Conservation (phyloP, 768 basidiomycete genomes). For the Rhizopogon rudus region DNA sequence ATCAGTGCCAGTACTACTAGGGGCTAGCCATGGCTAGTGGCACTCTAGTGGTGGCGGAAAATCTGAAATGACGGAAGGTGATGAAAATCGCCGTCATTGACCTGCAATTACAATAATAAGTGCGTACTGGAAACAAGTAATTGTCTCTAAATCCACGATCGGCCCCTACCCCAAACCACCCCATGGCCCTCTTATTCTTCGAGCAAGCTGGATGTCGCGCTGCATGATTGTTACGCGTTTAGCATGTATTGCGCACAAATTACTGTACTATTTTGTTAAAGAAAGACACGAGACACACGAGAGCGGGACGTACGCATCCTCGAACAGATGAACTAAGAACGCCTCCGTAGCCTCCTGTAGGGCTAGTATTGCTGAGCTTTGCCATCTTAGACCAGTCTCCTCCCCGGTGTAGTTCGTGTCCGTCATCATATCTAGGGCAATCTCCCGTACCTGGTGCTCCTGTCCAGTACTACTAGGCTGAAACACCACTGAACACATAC, state of each 20-base stretch:
- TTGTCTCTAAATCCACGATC: not conserved
- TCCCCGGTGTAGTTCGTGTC: constrained; percentile 52
- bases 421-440: constrained; percentile 86
- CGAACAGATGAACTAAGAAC: constrained; percentile 92
- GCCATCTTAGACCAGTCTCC: constrained; percentile 77
- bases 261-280: constrained; percentile 41
- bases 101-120: not conserved
- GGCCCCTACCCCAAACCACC: constrained; percentile 54
- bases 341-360: constrained; percentile 97
- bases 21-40: too few relatives aligned
- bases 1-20: too few relatives aligned
- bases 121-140: not conserved
- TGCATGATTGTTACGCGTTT: constrained; percentile 99
- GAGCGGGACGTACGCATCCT: constrained; percentile 82
- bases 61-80: too few relatives aligned
- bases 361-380: constrained; percentile 89
- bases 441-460: constrained; percentile 81
- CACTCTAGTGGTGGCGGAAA: too few relatives aligned
- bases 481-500: constrained; percentile 43
- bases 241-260: constrained; percentile 95
- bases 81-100: too few relatives aligned
- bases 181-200: constrained; percentile 91
- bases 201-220: constrained; percentile 92
- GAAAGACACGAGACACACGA: not conserved
- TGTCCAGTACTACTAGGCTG: constrained; percentile 1